These are phyloP conservation scores for Backusella mclennaniae DNA, from an alignment of 192 early-diverging fungal genomes.

Conservation along the genomic window DNA sequence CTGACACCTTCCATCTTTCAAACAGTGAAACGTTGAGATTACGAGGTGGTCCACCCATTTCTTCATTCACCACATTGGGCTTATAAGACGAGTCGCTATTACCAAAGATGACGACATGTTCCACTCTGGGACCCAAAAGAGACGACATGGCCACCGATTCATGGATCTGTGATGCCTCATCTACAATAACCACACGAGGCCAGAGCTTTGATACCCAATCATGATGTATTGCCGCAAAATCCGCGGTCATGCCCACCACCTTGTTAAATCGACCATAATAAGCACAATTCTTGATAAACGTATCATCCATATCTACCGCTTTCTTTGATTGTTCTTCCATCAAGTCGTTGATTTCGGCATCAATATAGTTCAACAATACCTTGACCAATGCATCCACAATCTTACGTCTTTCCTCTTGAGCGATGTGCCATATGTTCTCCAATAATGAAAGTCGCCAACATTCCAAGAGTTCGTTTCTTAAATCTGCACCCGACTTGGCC, in stretches of 20 bases:
- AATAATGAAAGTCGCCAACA: not conserved
- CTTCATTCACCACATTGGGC: not conserved
- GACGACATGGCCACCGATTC: slow-evolving; percentile 11
- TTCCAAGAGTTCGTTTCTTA: not conserved
- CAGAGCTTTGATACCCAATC: slow-evolving; percentile 13
- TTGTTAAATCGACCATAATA: slow-evolving; percentile 16
- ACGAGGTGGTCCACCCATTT: not conserved
- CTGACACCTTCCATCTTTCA: slow-evolving; percentile 26
- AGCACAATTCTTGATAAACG: not conserved
- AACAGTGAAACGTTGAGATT: slow-evolving; percentile 22
- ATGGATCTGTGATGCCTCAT: slow-evolving; percentile 22
- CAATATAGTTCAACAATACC: not conserved
- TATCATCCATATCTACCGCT: not conserved
- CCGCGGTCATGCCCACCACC: slow-evolving; percentile 33
- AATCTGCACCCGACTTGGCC: not conserved
- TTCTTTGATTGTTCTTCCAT: slow-evolving; percentile 4
- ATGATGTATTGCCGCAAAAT: slow-evolving; percentile 25
- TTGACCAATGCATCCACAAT: not conserved
- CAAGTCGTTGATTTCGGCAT: not conserved
- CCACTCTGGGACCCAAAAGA: not conserved
- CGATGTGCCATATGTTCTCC: not conserved
- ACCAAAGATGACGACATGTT: slow-evolving; percentile 33
- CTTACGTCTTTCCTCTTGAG: not conserved
- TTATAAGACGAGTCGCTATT: not conserved
- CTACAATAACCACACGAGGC: slow-evolving; percentile 25